Conservation (phyloP, 306 rosid genomes). For the Canavalia gladiata region DNA sequence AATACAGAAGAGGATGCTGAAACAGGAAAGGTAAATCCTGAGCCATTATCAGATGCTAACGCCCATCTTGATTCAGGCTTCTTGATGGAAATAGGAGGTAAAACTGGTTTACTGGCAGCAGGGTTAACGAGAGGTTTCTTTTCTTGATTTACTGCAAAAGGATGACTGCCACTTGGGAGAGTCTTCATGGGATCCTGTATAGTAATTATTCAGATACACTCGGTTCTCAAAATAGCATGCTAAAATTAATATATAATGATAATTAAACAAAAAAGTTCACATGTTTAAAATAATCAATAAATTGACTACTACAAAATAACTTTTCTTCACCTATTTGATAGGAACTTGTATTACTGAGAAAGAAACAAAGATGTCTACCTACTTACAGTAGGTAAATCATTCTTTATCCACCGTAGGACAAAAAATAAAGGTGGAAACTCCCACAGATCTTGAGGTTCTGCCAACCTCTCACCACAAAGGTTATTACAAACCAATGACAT, state of each 20-base stretch:
- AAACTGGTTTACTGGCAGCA: constrained; percentile 61
- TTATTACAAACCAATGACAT: too few species aligned
- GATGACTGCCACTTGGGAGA: constrained; percentile 44
- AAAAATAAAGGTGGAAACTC: neutral
- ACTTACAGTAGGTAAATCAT: neutral
- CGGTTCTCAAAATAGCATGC: constrained; percentile 15
- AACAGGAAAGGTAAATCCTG: constrained; percentile 85
- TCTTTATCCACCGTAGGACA: neutral
- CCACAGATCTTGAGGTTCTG: neutral
- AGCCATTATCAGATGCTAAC: constrained; percentile 61
- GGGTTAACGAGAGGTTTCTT: constrained; percentile 50
- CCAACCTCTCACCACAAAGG: neutral
- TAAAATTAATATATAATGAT: constrained; percentile 6
- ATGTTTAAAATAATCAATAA: constrained; percentile 15
- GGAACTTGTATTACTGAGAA: neutral
- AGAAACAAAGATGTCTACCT: neutral
- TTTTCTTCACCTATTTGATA: neutral
- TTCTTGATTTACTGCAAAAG: constrained; percentile 46
- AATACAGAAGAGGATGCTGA: constrained; percentile 63
- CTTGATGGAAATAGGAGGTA: constrained; percentile 71
- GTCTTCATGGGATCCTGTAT: constrained; percentile 62
- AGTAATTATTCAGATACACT: constrained; percentile 31
- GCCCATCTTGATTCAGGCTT: constrained; percentile 72
- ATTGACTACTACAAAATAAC: neutral
- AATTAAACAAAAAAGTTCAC: neutral